Evolutionary conservation across 1,139 yeast genomes (phyloP), one percentile per base, ranked within the genome.

Genomic region (Spathaspora sp.): DNA sequence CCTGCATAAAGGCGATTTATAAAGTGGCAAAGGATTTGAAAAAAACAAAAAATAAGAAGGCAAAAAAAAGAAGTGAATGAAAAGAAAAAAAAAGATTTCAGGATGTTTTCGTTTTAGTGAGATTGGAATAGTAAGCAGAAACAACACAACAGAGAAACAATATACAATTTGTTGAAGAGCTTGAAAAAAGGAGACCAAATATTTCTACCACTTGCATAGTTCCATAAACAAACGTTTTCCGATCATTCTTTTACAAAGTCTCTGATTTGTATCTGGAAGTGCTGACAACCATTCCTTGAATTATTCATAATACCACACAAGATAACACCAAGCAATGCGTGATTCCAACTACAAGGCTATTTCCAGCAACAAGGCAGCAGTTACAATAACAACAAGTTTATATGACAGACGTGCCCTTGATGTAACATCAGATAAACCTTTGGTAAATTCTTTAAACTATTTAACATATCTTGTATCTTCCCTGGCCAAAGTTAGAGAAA

Each of bases 351-450:
- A 86, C 67, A 82, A 88, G 61, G 84, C 91, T 25, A 80, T 89
- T 47, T 69, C 84, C 44, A 78, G 82, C 51, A 93, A 93, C 70
- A 79, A 86, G 63, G 97, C 99, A 5, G 90, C 97, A 16, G 89
- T 91, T 38, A 84, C 93, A 31, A 90, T 93, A 51, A 86, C 97
- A 9, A 81, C 96, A 25, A 83, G 91, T 33, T 80, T 91, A 37
- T 93, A 93, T 61, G 98, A 93, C 66, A 71, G 98, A 52, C 71
- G 98, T 45, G 98, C 98, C 0, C 74, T 93, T 48, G 99, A 93
- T 63, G 89, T 91, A 50, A 86, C 97, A 1, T 81, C 90, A 24
- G 95, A 89, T 61, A 82, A 87, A 55, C 98, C 99, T 0, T 75
- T 93, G 51, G 95, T 93, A 47, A 90, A 89, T 72, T 89, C 97